Evolutionary conservation across 2,329 filamentous ascomycete species (phyloP).

Genomic region (Epicoccum sorghinum): DNA sequence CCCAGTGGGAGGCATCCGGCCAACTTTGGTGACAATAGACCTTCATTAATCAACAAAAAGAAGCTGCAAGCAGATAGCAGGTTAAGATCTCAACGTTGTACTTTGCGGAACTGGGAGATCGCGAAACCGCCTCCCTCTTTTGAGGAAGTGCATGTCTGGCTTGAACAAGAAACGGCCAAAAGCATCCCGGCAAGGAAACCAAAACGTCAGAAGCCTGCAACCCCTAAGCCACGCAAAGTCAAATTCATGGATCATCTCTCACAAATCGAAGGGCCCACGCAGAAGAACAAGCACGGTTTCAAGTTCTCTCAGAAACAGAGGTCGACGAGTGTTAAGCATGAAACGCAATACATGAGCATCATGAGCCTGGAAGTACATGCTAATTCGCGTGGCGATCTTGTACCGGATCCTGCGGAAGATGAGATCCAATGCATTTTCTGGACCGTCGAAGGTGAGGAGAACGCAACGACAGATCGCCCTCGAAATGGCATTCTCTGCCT

Average conservation of each 20-base stretch:
- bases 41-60: slow-evolving; percentile 56
- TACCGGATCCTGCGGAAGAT: slow-evolving; percentile 90
- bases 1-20: slow-evolving; percentile 63
- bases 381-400: slow-evolving; percentile 79
- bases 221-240: slow-evolving; percentile 26
- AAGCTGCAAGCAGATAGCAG: slow-evolving; percentile 60
- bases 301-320: slow-evolving; percentile 81
- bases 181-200: slow-evolving; percentile 15
- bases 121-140: slow-evolving; percentile 71
- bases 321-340: slow-evolving; percentile 78
- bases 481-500: slow-evolving; percentile 76
- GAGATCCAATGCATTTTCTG: slow-evolving; percentile 89
- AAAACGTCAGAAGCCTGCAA: slow-evolving; percentile 9
- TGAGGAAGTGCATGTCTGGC: slow-evolving; percentile 73
- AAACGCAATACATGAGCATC: slow-evolving; percentile 92
- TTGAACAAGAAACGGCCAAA: slow-evolving; percentile 46
- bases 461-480: slow-evolving; percentile 59
- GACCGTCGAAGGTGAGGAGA: slow-evolving; percentile 80
- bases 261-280: slow-evolving; percentile 88
- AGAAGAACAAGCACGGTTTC: slow-evolving; percentile 79
- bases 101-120: slow-evolving; percentile 77
- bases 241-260: slow-evolving; percentile 60
- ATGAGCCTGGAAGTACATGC: slow-evolving; percentile 95
- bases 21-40: slow-evolving; percentile 60
- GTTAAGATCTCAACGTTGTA: slow-evolving; percentile 63